phyloP scores from a whole-genome alignment of 2,329 filamentous ascomycete species.

The Fusarium multiceps region DNA sequence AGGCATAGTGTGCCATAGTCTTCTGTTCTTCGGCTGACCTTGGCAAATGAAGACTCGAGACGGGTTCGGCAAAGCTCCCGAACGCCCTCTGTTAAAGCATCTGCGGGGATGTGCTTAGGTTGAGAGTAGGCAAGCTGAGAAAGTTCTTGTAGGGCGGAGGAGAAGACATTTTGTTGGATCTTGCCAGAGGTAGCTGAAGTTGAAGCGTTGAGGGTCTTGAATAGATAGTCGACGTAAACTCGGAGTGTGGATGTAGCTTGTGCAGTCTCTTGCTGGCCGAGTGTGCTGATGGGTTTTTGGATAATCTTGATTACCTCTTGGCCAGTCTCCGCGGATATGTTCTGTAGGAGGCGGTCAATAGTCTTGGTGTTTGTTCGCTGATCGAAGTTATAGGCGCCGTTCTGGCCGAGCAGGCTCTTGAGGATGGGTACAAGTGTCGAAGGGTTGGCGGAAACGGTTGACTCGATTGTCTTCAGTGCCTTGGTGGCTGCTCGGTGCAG shows the following conservation, averaged over 20 bases:
- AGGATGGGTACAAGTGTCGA: conserved; percentile 70
- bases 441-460: conserved; percentile 70
- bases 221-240: conserved; percentile 65
- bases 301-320: conserved; percentile 63
- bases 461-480: conserved; percentile 77
- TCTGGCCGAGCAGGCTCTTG: conserved; percentile 73
- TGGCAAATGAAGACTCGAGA: conserved; percentile 69
- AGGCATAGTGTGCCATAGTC: conserved; percentile 65
- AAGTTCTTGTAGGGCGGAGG: conserved; percentile 62
- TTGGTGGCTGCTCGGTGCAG: conserved; percentile 83
- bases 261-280: conserved; percentile 44
- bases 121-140: conserved; percentile 66
- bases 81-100: conserved; percentile 62
- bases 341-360: conserved; percentile 77
- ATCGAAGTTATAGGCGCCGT: conserved; percentile 84
- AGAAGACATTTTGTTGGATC: conserved; percentile 49
- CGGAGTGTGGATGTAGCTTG: conserved; percentile 55
- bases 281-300: conserved; percentile 54
- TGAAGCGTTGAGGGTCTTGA: conserved; percentile 60
- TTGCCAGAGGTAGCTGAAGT: conserved; percentile 46
- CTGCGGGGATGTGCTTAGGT: conserved; percentile 55
- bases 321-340: conserved; percentile 67
- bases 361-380: conserved; percentile 87
- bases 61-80: conserved; percentile 66
- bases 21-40: conserved; percentile 64